Percentiles rank a stretch among this genome's conserved stretches.
Conservation (phyloP, 1,284 basidiomycete genomes). For the Crucibulum parvulum region DNA sequence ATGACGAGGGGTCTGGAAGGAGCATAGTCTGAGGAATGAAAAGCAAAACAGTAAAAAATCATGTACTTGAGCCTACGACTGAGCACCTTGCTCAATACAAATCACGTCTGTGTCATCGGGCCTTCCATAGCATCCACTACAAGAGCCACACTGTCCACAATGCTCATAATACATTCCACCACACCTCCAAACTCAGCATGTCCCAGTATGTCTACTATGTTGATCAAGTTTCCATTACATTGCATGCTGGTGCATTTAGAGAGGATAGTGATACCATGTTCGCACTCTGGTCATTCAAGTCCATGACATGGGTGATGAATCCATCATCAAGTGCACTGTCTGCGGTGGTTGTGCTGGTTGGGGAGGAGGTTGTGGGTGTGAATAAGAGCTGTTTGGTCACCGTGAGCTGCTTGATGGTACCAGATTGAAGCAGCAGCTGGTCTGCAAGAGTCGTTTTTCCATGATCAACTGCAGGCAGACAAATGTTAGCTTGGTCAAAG, state of each 20-base stretch:
- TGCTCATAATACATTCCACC: conserved; percentile 54
- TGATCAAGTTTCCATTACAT: conserved; percentile 49
- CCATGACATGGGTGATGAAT: conserved; percentile 52
- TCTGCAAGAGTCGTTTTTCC: too few species aligned
- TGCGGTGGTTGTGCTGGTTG: conserved; percentile 32
- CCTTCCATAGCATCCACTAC: conserved; percentile 56
- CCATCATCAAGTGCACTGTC: conserved; percentile 44
- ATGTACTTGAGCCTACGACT: conserved; percentile 46
- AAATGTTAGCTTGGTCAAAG: too few species aligned
- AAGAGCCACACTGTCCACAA: conserved; percentile 56
- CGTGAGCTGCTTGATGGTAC: conserved; percentile 47
- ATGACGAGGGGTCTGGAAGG: conserved; percentile 47
- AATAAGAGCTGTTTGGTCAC: conserved; percentile 38
- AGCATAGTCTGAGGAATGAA: background rate
- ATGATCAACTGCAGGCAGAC: too few species aligned
- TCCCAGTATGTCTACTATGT: conserved; percentile 56
- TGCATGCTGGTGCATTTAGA: conserved; percentile 54
- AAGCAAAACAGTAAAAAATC: background rate
- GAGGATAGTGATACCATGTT: conserved; percentile 58
- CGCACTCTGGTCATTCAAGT: conserved; percentile 54
- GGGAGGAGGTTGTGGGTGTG: conserved; percentile 32
- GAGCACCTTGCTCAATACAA: conserved; percentile 51
- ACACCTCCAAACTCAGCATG: conserved; percentile 59
- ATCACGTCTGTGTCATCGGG: conserved; percentile 55
- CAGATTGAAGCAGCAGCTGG: conserved; percentile 26